These are phyloP conservation scores for Rhizopus arrhizus DNA, from an alignment of 371 early-diverging fungal genomes.

Conservation along the genomic window DNA sequence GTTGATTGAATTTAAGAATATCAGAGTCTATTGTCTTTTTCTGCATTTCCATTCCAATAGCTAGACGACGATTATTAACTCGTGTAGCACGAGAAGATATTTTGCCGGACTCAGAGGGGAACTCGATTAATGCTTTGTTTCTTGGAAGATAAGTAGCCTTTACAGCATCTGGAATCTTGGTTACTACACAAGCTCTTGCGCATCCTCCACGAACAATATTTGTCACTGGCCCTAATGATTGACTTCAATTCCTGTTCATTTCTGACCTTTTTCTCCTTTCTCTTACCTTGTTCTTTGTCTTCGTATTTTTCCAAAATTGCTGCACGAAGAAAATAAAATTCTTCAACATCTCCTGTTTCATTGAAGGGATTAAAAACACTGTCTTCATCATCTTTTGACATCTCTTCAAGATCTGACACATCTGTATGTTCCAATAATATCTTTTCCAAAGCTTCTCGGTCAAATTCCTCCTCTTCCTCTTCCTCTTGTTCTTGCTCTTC, in stretches of 20 bases:
- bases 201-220: conserved; percentile 59
- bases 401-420: conserved; percentile 21
- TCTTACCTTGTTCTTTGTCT: conserved; percentile 23
- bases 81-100: conserved; percentile 61
- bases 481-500: conserved; percentile 38
- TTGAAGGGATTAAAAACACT: conserved; percentile 42
- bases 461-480: conserved; percentile 9
- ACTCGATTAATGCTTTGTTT: conserved; percentile 48
- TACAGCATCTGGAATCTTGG: conserved; percentile 65
- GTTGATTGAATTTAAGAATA: conserved; percentile 84
- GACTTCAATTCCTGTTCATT: too few species aligned
- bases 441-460: conserved; percentile 27
- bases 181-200: conserved; percentile 76
- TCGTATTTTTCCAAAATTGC: conserved; percentile 46
- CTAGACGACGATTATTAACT: conserved; percentile 64
- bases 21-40: conserved; percentile 62
- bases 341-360: conserved; percentile 57
- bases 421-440: conserved; percentile 19
- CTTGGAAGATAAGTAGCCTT: conserved; percentile 70
- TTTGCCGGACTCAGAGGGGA: conserved; percentile 36
- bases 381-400: conserved; percentile 16
- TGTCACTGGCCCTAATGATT: conserved; percentile 10
- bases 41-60: conserved; percentile 45
- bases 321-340: conserved; percentile 53
- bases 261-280: conserved; percentile 19